Evolutionary conservation across 2,329 filamentous ascomycete genomes (phyloP), one percentile per base, ranked within the genome.

Genomic region (Hymenoscyphus salicellus): DNA sequence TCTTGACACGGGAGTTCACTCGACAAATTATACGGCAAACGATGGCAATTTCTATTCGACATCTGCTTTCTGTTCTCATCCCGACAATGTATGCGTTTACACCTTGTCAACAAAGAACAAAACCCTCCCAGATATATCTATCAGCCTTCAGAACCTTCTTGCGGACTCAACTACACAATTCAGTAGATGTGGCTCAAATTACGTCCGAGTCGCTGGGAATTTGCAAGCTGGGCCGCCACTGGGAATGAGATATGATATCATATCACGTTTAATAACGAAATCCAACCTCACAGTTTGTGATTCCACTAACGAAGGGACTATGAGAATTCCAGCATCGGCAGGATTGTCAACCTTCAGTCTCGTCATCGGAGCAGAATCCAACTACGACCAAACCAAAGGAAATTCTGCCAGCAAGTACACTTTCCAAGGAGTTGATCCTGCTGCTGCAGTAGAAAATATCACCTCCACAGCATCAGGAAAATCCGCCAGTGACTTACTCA

Each of bases 341-440:
- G 28, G 68, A 4, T 68, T 74, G 5, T 73, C 65, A 1, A 71
- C 68, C 10, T 52, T 79, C 10, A 75, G 76, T 32, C 7, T 85
- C 6, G 74, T 84, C 0, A 70, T 84, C 17, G 78, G 78, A 5
- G 79, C 77, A 1, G 76, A 73, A 6, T 84, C 82, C 1, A 77
- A 85, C 64, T 86, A 82, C 62, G 81, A 85, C 58, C 74, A 80
- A 61, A 79, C 75, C 3, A 79, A 81, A 38, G 83, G 84, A 0
- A 82, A 79, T 57, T 73, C 76, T 0, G 75, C 75, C 17, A 70
- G 70, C 63, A 70, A 74, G 11, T 85, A 79, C 70, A 81, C 80
- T 0, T 86, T 84, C 72, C 77, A 75, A 41, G 82, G 83, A 1
- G 71, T 71, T 1, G 80, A 84, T 63, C 83, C 83, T 0, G 75